These are phyloP conservation scores for Rhizopus stolonifer DNA, from an alignment of 371 early-diverging fungal genomes.

Conservation along the genomic window DNA sequence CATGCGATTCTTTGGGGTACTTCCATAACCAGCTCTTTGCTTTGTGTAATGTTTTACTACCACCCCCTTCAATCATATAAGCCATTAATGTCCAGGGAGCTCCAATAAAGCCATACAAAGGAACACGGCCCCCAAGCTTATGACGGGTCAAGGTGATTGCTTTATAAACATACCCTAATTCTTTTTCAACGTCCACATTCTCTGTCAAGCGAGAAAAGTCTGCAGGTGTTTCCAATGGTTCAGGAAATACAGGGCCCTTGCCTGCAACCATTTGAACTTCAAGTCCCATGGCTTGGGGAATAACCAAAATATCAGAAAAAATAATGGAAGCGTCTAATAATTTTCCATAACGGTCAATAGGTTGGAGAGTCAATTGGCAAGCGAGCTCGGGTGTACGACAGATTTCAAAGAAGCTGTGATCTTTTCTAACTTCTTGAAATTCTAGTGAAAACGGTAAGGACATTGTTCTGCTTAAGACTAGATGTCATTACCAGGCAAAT, in stretches of 20 bases:
- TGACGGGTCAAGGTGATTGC: conserved; percentile 93
- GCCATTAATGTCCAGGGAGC: conserved; percentile 99
- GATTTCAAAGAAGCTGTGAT: conserved; percentile 92
- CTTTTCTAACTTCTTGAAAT: conserved; percentile 81
- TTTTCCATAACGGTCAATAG: conserved; percentile 88
- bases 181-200: conserved; percentile 69
- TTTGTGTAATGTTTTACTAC: conserved; percentile 86
- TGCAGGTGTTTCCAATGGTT: conserved; percentile 65
- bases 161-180: conserved; percentile 90
- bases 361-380: conserved; percentile 94
- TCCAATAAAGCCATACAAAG: conserved; percentile 94
- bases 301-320: conserved; percentile 95
- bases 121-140: conserved; percentile 83
- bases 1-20: conserved; percentile 78
- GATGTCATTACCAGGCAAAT: conserved; percentile 79
- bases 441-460: conserved; percentile 49
- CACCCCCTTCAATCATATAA: conserved; percentile 98
- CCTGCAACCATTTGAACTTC: conserved; percentile 92
- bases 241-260: conserved; percentile 91
- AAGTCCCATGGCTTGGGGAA: conserved; percentile 96
- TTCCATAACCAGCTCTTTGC: conserved; percentile 90
- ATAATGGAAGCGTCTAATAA: conserved; percentile 96
- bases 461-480: neutral
- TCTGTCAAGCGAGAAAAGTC: conserved; percentile 70
- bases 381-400: conserved; percentile 93